phyloP scores from a whole-genome alignment of 129 eudicot genomes.

The Centella asiatica region DNA sequence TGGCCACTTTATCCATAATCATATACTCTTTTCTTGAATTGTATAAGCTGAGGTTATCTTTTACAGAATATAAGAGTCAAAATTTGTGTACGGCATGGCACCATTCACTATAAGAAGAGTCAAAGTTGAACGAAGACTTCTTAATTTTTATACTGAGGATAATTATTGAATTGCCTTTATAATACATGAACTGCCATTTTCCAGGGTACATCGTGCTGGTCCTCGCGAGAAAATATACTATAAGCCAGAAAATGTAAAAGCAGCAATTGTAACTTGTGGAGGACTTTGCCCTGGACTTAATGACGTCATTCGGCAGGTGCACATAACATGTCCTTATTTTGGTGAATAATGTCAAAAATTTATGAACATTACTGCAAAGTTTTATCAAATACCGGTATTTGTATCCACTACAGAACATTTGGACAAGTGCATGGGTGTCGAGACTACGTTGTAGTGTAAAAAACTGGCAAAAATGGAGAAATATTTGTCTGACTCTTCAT shows the following conservation, averaged over 20 bases:
- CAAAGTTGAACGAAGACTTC: neutral
- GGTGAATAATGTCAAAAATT: neutral
- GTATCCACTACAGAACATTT: too few relatives aligned
- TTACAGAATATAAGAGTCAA: neutral
- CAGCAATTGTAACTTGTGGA: slow-evolving; percentile 93
- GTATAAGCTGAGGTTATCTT: neutral
- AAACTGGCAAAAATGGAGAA: too few relatives aligned
- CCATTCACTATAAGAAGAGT: too few relatives aligned
- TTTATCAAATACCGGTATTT: too few relatives aligned
- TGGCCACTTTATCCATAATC: too few relatives aligned
- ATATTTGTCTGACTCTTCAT: too few relatives aligned
- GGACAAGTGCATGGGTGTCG: too few relatives aligned
- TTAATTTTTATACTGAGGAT: neutral
- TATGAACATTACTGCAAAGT: neutral
- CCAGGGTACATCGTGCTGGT: slow-evolving; percentile 99
- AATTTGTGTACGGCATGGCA: neutral
- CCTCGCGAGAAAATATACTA: slow-evolving; percentile 92
- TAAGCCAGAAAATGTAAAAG: slow-evolving; percentile 91
- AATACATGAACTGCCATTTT: neutral
- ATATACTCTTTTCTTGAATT: too few relatives aligned
- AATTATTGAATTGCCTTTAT: neutral
- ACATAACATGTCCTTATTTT: neutral
- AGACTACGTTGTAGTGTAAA: too few relatives aligned
- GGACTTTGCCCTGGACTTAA: slow-evolving; percentile 99
- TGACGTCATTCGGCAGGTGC: slow-evolving; percentile 90